phyloP scores from a whole-genome alignment of 257 asterid genomes.

The Solanum chmielewskii region DNA sequence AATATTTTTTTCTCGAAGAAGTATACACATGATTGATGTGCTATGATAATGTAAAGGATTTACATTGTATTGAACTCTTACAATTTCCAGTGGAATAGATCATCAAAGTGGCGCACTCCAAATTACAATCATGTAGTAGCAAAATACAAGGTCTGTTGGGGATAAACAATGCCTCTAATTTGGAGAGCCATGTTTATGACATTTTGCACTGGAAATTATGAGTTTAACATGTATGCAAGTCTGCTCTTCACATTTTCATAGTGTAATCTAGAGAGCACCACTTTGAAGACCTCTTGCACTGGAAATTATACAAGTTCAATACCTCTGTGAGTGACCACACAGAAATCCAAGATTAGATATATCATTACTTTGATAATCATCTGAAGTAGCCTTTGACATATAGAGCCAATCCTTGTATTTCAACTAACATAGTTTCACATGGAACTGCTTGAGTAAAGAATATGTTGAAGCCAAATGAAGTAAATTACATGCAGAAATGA shows the following conservation, averaged over 20 bases:
- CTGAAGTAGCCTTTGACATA: not conserved
- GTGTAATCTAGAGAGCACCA: not conserved
- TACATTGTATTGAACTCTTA: not conserved
- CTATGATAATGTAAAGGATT: not conserved
- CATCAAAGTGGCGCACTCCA: not conserved
- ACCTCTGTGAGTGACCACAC: not conserved
- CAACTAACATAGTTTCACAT: not conserved
- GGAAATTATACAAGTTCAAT: not conserved
- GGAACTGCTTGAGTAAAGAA: not conserved
- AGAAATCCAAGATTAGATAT: not conserved
- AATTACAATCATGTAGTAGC: not conserved
- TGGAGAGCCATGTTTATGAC: not conserved
- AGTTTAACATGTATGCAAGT: not conserved
- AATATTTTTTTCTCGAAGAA: not conserved
- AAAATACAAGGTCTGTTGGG: not conserved
- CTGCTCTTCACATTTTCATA: not conserved
- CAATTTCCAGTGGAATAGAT: not conserved
- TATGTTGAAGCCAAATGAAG: not conserved
- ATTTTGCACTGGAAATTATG: not conserved
- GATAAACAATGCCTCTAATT: not conserved
- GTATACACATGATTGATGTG: not conserved
- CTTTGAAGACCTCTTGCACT: not conserved
- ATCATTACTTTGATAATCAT: not conserved
- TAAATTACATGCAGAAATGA: not conserved
- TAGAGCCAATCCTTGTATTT: not conserved